Base-by-base conservation (phyloP, 73 alveolate species). In the Paramecium caudatum region DNA sequence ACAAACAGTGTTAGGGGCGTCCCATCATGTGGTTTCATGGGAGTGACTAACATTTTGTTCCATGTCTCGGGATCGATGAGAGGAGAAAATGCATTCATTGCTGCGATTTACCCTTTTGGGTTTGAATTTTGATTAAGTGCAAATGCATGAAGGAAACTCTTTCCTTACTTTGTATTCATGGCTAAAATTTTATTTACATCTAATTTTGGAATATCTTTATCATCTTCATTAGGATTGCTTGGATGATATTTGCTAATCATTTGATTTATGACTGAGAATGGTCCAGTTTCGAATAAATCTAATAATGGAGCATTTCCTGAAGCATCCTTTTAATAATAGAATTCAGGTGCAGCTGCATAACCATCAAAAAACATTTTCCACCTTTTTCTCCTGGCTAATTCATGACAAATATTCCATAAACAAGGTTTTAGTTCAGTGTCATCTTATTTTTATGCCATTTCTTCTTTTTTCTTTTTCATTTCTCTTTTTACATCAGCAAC, bases 361-460 rank as follows among this genome's bases (percentile, higher is more conserved):
- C 88, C 88, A 16, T 43, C 47, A 74, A 41, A 74, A 17, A 74
- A 74, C 43, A 27, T 43, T 3, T 74, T 74, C 88, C 88, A 74
- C 43, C 88, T 74, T 43, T 74, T 9, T 74, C 88, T 74, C 32
- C 88, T 37, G 1, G 43, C 88, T 27, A 19, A 41, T 21, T 74
- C 88, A 16, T 74, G 88, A 43, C 43, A 74, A 6, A 74, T 19
- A 41, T 74, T 74, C 69, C 62, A 74, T 45, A 74, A 41, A 23
- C 88, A 74, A 10, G 84, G 84, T 21, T 55, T 55, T 27, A 55
- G 43, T 55, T 5, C 37, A 17, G 17, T 3, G 17, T 15, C 5
- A 33, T 65, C 83, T 65, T 65, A 6, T 65, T 65, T 30, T 30
- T 13, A 12, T 0, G 27, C 34, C 1, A 3, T 17, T 15, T 12